Conservation (phyloP, 2,329 filamentous ascomycete genomes). For the Aspergillus glaucus region DNA sequence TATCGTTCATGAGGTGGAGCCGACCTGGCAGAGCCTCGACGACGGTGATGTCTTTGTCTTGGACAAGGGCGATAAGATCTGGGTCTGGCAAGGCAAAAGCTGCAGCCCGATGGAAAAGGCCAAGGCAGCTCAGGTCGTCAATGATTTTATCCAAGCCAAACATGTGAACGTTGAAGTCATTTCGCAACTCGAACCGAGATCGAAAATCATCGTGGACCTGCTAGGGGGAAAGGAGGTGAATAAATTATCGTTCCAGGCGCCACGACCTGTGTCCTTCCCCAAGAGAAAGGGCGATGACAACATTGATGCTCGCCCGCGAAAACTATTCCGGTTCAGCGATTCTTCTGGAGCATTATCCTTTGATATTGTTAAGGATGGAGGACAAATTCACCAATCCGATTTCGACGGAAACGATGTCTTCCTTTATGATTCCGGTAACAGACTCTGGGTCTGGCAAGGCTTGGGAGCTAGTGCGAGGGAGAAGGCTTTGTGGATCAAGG, state of each 20-base stretch:
- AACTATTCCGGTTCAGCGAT: slow-evolving; percentile 59
- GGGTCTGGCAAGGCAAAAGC: slow-evolving; percentile 61
- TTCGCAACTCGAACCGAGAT: slow-evolving; percentile 49
- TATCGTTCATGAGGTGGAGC: slow-evolving; percentile 59
- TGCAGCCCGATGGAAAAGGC: slow-evolving; percentile 65
- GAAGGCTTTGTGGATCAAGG: slow-evolving; percentile 51
- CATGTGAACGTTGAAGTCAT: slow-evolving; percentile 60
- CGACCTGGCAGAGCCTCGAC: slow-evolving; percentile 56
- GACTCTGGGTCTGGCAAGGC: slow-evolving; percentile 64
- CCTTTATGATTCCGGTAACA: slow-evolving; percentile 52
- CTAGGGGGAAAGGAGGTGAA: slow-evolving; percentile 46
- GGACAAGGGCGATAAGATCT: slow-evolving; percentile 58
- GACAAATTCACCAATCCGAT: slow-evolving; percentile 42
- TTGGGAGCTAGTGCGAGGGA: slow-evolving; percentile 52
- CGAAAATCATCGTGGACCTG: slow-evolving; percentile 50
- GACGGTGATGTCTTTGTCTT: slow-evolving; percentile 62
- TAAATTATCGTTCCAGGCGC: slow-evolving; percentile 36
- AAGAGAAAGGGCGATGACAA: slow-evolving; percentile 13
- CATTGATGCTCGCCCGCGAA: slow-evolving; percentile 26
- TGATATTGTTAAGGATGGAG: slow-evolving; percentile 53
- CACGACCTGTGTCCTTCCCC: slow-evolving; percentile 32
- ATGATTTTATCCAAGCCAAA: slow-evolving; percentile 53
- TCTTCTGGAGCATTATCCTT: slow-evolving; percentile 53
- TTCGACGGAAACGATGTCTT: slow-evolving; percentile 58
- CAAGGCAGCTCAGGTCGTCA: slow-evolving; percentile 61